Conservation (phyloP, 345 rosid species). For the Citrus australasica region DNA sequence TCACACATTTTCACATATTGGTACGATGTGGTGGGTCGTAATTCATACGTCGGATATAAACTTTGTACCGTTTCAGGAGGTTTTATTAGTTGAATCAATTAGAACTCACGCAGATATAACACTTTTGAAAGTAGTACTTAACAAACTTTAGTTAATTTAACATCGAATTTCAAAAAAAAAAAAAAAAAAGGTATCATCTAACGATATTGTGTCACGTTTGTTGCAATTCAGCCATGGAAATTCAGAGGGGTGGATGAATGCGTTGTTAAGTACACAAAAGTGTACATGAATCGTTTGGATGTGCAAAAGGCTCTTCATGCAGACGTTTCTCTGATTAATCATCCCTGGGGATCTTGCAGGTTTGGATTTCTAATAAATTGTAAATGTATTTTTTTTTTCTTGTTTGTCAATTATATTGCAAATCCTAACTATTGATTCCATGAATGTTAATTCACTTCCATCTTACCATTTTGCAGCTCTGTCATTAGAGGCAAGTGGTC, state of each 20-base stretch:
- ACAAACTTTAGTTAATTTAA: too few relatives aligned
- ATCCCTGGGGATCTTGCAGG: slow-evolving; percentile 61
- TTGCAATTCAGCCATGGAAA: slow-evolving; percentile 50
- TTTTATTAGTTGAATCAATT: too few relatives aligned
- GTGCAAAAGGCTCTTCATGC: slow-evolving; percentile 84
- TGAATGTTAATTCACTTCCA: background rate
- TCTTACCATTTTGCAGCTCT: slow-evolving; percentile 23
- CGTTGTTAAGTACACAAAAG: slow-evolving; percentile 40
- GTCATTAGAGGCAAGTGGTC: slow-evolving; percentile 52
- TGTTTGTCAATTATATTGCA: background rate
- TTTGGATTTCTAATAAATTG: background rate
- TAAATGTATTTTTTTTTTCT: too few relatives aligned
- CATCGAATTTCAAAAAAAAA: too few relatives aligned
- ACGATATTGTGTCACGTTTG: background rate
- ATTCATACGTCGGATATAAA: too few relatives aligned
- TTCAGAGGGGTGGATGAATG: slow-evolving; percentile 80
- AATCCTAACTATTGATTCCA: background rate
- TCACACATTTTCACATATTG: too few relatives aligned
- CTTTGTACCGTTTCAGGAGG: too few relatives aligned
- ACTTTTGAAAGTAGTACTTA: background rate
- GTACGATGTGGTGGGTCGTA: too few relatives aligned
- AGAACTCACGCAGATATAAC: background rate
- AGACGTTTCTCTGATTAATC: slow-evolving; percentile 29
- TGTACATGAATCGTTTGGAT: slow-evolving; percentile 52
- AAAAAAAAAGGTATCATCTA: background rate